phyloP scores from a whole-genome alignment of 169 alveolate genomes.

The Cryptosporidium sp. region DNA sequence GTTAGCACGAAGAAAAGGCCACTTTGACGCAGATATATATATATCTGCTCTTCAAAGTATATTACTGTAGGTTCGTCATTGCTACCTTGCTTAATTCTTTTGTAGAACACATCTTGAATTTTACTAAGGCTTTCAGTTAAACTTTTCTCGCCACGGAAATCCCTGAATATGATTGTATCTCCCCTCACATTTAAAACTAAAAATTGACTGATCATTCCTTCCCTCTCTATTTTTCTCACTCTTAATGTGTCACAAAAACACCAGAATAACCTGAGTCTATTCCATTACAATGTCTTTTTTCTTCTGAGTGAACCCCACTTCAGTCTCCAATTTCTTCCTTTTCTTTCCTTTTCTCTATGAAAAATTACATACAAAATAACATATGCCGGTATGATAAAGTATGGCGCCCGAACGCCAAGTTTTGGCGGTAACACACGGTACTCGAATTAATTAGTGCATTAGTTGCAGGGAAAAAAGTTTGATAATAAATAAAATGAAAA shows the following conservation, averaged over 20 bases:
- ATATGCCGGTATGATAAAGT: neutral
- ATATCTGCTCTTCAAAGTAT: conserved; percentile 90
- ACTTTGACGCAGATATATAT: conserved; percentile 85
- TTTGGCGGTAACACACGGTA: neutral
- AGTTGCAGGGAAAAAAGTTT: neutral
- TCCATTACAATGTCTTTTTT: neutral
- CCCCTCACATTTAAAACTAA: conserved; percentile 94
- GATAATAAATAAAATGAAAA: neutral
- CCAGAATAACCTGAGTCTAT: neutral
- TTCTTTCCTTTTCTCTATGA: too few relatives aligned
- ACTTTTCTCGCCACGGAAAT: conserved; percentile 90
- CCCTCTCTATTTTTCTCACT: neutral
- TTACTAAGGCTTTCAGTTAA: conserved; percentile 80
- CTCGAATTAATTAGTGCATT: conserved; percentile 17
- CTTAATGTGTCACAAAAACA: neutral
- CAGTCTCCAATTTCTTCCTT: neutral
- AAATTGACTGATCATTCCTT: conserved; percentile 89
- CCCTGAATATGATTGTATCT: conserved; percentile 92
- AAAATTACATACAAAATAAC: neutral
- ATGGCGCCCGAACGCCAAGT: neutral
- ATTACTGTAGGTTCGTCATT: conserved; percentile 87
- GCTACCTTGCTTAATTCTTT: conserved; percentile 88
- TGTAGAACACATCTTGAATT: conserved; percentile 90
- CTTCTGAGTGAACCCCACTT: neutral
- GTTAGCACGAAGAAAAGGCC: conserved; percentile 90